These are phyloP conservation scores for Podila clonocystis DNA, from an alignment of 192 early-diverging fungal genomes.

Conservation along the genomic window DNA sequence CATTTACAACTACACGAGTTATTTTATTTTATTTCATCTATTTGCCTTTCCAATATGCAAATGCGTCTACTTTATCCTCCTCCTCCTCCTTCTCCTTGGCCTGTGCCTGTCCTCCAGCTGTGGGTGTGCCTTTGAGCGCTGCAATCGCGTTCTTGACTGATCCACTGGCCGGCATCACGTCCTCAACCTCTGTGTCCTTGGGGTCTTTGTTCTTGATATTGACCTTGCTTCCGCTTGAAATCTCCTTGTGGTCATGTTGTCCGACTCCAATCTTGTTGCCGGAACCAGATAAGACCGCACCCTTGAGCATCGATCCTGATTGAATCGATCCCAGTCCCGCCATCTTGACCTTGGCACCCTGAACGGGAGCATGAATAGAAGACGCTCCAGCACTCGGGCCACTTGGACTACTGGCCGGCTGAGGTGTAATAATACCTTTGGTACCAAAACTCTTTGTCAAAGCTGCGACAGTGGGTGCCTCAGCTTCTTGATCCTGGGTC, in stretches of 20 bases:
- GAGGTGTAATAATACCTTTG: not conserved
- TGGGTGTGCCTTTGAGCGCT: constrained; percentile 9
- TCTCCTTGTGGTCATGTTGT: not conserved
- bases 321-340: constrained; percentile 18
- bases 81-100: constrained; percentile 5
- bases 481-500: not conserved
- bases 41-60: constrained; percentile 54
- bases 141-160: constrained; percentile 22
- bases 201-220: not conserved
- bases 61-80: constrained; percentile 45
- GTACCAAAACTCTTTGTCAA: not conserved
- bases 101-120: not conserved
- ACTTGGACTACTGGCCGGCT: not conserved
- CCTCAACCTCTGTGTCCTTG: constrained; percentile 8
- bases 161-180: constrained; percentile 22
- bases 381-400: not conserved
- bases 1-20: too few species aligned
- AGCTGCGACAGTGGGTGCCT: not conserved
- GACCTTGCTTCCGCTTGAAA: not conserved
- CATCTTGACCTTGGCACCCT: constrained; percentile 10
- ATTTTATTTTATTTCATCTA: not conserved
- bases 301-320: not conserved
- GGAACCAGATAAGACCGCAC: not conserved
- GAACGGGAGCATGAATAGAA: not conserved
- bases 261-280: not conserved